These are phyloP conservation scores for Suillus lakei DNA, from an alignment of 768 basidiomycete genomes.

Conservation along the genomic window DNA sequence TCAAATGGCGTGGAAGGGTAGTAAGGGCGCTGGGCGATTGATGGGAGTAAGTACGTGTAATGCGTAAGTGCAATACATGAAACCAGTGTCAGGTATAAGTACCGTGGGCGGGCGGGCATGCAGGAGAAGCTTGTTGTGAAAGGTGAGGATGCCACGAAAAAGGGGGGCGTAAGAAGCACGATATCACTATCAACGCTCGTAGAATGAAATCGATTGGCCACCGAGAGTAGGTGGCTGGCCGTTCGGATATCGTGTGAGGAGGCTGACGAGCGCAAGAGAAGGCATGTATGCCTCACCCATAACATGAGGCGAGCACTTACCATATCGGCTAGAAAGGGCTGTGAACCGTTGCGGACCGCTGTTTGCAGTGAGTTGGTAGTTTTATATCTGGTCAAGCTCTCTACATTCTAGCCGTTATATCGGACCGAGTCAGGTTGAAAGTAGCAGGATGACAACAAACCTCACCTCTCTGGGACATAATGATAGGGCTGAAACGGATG, in stretches of 20 bases:
- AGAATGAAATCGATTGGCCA: constrained; percentile 5
- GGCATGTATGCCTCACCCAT: constrained; percentile 1
- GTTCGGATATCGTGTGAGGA: background rate
- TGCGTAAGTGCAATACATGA: background rate
- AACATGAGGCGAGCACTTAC: constrained; percentile 1
- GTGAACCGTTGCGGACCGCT: background rate
- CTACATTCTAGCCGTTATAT: background rate
- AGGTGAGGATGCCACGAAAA: constrained; percentile 5
- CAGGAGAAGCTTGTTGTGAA: constrained; percentile 1
- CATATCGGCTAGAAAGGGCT: background rate
- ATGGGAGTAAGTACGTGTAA: background rate
- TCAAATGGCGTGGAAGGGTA: background rate
- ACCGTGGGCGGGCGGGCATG: background rate
- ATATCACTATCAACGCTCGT: background rate
- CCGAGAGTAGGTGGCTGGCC: constrained; percentile 1
- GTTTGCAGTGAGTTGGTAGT: background rate
- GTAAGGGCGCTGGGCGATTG: background rate
- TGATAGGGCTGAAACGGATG: background rate
- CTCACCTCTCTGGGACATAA: background rate
- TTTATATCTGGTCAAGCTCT: background rate
- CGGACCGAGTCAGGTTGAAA: background rate
- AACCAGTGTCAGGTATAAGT: constrained; percentile 9
- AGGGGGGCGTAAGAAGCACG: constrained; percentile 11
- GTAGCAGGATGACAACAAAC: background rate
- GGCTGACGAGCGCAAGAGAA: constrained; percentile 4